Evolutionary conservation across 75 land plant genomes (phyloP).

Genomic region (Selaginella moellendorffii): DNA sequence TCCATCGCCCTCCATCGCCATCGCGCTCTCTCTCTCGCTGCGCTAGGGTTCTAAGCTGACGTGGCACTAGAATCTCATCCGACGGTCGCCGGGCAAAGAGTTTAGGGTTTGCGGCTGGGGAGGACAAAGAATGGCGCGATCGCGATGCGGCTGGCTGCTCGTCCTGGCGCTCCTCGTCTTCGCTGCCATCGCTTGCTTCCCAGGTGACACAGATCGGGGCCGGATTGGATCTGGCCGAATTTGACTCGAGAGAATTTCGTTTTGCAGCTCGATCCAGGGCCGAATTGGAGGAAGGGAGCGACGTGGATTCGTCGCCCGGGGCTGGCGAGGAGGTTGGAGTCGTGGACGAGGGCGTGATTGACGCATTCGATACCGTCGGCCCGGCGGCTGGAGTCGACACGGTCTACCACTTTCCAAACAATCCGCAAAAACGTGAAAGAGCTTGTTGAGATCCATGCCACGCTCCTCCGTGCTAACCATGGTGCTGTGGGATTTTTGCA

Average conservation of each 20-base stretch:
- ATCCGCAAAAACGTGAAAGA: slow-evolving; percentile 34
- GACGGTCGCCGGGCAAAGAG: no score
- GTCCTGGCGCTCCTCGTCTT: no score
- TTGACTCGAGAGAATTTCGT: not conserved
- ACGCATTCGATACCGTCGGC: slow-evolving; percentile 30
- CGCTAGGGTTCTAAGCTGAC: no score
- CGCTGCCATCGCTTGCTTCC: no score
- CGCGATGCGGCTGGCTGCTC: no score
- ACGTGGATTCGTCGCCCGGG: not conserved
- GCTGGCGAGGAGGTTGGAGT: slow-evolving; percentile 16
- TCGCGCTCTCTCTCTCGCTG: no score
- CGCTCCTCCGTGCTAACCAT: not conserved
- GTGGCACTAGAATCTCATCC: no score
- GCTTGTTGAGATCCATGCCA: not conserved
- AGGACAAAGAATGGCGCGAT: no score
- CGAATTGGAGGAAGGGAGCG: not conserved
- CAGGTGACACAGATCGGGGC: no score
- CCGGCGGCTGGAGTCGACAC: slow-evolving; percentile 66
- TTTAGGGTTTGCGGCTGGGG: no score
- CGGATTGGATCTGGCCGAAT: no score
- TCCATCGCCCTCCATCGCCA: slow-evolving; percentile 11
- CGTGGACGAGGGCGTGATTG: slow-evolving; percentile 9
- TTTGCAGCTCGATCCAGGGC: not conserved
- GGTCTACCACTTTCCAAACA: slow-evolving; percentile 54
- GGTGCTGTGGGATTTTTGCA: slow-evolving; percentile 24